Percentiles rank a stretch among this genome's conserved stretches.
Evolutionary conservation across 2,329 filamentous ascomycete genomes (phyloP).

Genomic region (Calonectria honghensis): DNA sequence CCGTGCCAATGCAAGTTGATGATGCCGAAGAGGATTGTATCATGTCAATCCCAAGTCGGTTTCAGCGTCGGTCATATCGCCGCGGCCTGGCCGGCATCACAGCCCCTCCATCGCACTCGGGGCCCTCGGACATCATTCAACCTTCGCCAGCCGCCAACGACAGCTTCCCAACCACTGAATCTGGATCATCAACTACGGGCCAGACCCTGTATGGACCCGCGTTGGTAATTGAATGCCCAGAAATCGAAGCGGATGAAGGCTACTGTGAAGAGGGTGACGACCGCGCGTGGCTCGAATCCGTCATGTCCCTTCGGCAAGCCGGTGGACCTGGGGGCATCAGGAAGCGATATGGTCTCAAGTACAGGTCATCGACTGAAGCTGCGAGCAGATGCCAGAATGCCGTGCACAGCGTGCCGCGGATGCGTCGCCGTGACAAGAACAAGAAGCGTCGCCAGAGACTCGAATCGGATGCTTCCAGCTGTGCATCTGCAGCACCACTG

Average conservation of each 20-base stretch:
- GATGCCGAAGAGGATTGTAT: conserved; percentile 4
- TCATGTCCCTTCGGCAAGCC: conserved; percentile 34
- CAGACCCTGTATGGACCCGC: conserved; percentile 33
- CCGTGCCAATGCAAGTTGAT: conserved; percentile 48
- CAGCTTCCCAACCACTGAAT: conserved; percentile 26
- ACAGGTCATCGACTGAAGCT: conserved; percentile 51
- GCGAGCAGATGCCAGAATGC: conserved; percentile 51
- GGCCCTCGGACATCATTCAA: background rate
- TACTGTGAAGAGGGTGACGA: conserved; percentile 54
- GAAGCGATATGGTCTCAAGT: conserved; percentile 51
- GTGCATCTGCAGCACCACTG: conserved; percentile 13
- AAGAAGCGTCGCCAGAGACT: conserved; percentile 46
- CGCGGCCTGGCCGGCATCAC: conserved; percentile 1
- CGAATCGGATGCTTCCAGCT: conserved; percentile 34
- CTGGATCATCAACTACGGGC: background rate
- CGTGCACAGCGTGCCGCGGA: conserved; percentile 50
- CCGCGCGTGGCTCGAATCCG: conserved; percentile 52
- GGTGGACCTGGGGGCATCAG: conserved; percentile 43
- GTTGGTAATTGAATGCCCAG: conserved; percentile 12
- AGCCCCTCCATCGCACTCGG: conserved; percentile 1
- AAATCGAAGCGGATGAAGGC: conserved; percentile 56
- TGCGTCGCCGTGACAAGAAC: conserved; percentile 55
- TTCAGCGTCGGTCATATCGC: conserved; percentile 10
- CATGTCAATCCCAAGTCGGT: background rate
- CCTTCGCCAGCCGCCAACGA: conserved; percentile 34